Conservation (phyloP, 1,139 yeast genomes). For the Blastobotrys persicus region DNA sequence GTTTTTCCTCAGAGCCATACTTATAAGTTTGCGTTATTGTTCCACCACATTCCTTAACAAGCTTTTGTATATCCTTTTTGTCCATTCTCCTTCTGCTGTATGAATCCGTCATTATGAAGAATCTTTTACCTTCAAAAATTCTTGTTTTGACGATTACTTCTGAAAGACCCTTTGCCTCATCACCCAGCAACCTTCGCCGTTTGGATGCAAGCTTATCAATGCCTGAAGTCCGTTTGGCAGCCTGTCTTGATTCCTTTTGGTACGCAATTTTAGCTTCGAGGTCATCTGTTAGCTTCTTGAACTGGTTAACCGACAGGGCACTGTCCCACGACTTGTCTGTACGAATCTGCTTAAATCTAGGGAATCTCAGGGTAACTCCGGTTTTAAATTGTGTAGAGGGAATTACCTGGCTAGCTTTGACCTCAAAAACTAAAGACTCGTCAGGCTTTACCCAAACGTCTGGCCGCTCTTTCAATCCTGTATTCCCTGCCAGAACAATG, state of each 20-base stretch:
- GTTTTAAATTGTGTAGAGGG: constrained; percentile 53
- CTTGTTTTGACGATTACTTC: background rate
- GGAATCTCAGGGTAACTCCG: constrained; percentile 70
- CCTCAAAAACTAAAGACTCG: constrained; percentile 76
- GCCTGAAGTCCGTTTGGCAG: background rate
- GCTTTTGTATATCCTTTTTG: constrained; percentile 29
- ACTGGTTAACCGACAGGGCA: constrained; percentile 56
- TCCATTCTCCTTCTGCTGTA: background rate
- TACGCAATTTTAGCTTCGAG: background rate
- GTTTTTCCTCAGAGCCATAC: constrained; percentile 18
- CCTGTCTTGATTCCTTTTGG: background rate
- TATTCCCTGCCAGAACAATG: constrained; percentile 51
- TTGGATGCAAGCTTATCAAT: background rate
- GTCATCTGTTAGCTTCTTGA: constrained; percentile 20
- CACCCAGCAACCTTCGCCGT: background rate
- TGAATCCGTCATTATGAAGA: constrained; percentile 4
- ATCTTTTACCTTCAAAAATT: background rate
- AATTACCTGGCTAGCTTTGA: constrained; percentile 76
- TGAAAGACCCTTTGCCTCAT: background rate
- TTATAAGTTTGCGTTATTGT: constrained; percentile 18
- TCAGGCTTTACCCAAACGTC: constrained; percentile 76
- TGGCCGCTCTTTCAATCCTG: constrained; percentile 41
- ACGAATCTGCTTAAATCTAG: constrained; percentile 67
- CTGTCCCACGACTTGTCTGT: constrained; percentile 63
- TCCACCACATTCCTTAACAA: constrained; percentile 36